Conservation (phyloP, 306 rosid genomes). For the Lathyrus aphaca region DNA sequence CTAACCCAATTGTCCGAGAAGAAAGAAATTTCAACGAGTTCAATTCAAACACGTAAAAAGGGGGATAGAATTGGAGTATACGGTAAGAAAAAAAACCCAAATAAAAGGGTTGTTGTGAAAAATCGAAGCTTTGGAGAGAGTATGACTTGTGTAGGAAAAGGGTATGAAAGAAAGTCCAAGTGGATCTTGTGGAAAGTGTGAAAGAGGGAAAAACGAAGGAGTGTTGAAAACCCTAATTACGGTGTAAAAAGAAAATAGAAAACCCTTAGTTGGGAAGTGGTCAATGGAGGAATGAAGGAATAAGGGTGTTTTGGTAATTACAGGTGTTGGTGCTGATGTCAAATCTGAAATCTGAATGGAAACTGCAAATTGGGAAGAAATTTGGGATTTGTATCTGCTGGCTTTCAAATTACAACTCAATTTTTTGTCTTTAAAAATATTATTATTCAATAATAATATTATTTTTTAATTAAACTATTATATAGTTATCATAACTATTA, state of each 20-base stretch:
- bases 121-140: slow-evolving; percentile 40
- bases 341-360: neutral
- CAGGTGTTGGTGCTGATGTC: slow-evolving; percentile 8
- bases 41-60: slow-evolving; percentile 1
- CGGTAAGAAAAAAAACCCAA: neutral
- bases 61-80: neutral
- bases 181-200: slow-evolving; percentile 29
- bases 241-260: slow-evolving; percentile 7
- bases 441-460: no score
- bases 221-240: slow-evolving; percentile 37
- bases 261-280: slow-evolving; percentile 20
- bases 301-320: slow-evolving; percentile 28
- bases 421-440: no score
- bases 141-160: slow-evolving; percentile 13
- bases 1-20: neutral
- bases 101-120: slow-evolving; percentile 20
- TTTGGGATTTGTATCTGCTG: neutral
- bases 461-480: no score
- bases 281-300: slow-evolving; percentile 23
- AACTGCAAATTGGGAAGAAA: neutral
- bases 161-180: slow-evolving; percentile 9
- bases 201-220: slow-evolving; percentile 20
- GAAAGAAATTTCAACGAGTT: neutral
- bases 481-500: no score
- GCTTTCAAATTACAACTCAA: no score